These are phyloP conservation scores for Penicillium concentricum DNA, from an alignment of 2,329 filamentous ascomycete species.

Conservation along the genomic window DNA sequence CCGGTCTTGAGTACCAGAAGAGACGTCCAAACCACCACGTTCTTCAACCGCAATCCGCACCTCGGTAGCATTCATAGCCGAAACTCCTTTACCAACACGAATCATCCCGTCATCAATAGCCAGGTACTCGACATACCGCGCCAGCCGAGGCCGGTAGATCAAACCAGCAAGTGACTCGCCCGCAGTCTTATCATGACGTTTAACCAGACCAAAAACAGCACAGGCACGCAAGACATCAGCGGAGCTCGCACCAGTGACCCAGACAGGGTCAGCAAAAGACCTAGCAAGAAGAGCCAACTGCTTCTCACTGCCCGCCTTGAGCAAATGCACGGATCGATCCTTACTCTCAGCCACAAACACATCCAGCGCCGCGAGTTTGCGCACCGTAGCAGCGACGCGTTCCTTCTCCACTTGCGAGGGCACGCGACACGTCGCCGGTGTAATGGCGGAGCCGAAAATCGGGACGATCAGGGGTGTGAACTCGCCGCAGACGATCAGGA, in stretches of 20 bases:
- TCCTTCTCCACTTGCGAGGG: slow-evolving; percentile 68
- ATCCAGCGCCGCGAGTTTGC: slow-evolving; percentile 27
- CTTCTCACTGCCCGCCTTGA: slow-evolving; percentile 15
- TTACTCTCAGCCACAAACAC: slow-evolving; percentile 23
- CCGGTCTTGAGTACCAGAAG: slow-evolving; percentile 15
- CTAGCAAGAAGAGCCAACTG: slow-evolving; percentile 33
- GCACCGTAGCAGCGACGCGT: slow-evolving; percentile 53
- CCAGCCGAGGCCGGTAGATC: slow-evolving; percentile 56
- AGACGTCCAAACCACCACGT: slow-evolving; percentile 53
- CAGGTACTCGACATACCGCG: slow-evolving; percentile 61
- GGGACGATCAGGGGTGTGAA: slow-evolving; percentile 79
- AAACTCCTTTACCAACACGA: slow-evolving; percentile 59
- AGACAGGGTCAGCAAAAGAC: slow-evolving; percentile 21
- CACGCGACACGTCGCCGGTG: slow-evolving; percentile 80
- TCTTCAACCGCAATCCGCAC: slow-evolving; percentile 69
- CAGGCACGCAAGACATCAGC: slow-evolving; percentile 34
- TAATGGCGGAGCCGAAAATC: slow-evolving; percentile 63
- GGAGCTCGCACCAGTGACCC: slow-evolving; percentile 20
- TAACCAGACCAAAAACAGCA: slow-evolving; percentile 35
- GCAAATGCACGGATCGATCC: slow-evolving; percentile 8
- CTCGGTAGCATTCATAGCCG: slow-evolving; percentile 61
- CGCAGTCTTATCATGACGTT: slow-evolving; percentile 44
- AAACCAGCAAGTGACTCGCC: slow-evolving; percentile 26
- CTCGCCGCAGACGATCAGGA: slow-evolving; percentile 79
- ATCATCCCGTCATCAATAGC: slow-evolving; percentile 70